Percentiles rank a stretch among this genome's conserved stretches.
Conservation (phyloP, 495 filamentous ascomycete species). For the Glutinoglossum americanum region DNA sequence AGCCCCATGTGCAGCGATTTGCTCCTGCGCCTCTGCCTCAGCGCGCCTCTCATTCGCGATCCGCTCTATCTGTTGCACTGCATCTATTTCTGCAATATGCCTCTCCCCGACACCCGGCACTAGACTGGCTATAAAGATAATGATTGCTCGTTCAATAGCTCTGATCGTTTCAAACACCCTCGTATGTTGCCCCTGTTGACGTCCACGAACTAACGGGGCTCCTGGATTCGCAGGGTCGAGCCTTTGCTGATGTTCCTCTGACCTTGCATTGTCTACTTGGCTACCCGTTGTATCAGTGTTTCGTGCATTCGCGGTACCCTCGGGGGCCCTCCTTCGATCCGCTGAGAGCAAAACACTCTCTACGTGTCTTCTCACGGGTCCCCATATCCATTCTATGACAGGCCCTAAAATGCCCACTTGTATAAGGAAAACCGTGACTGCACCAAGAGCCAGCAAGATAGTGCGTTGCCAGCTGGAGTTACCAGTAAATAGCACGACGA, state of each 20-base stretch:
- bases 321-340: slow-evolving; percentile 12
- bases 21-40: slow-evolving; percentile 1
- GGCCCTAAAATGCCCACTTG: slow-evolving; percentile 42
- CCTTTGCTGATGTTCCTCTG: slow-evolving; percentile 4
- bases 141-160: slow-evolving; percentile 48
- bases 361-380: slow-evolving; percentile 45
- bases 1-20: neutral
- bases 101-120: slow-evolving; percentile 70
- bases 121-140: slow-evolving; percentile 67
- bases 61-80: slow-evolving; percentile 29
- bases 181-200: slow-evolving; percentile 22
- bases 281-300: slow-evolving; percentile 1
- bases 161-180: slow-evolving; percentile 37
- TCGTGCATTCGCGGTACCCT: slow-evolving; percentile 3
- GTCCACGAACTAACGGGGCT: slow-evolving; percentile 29
- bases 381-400: slow-evolving; percentile 31
- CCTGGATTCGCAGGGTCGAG: slow-evolving; percentile 14
- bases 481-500: slow-evolving; percentile 61
- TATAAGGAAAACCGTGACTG: slow-evolving; percentile 36
- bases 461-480: slow-evolving; percentile 51
- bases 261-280: neutral
- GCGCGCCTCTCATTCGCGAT: slow-evolving; percentile 25
- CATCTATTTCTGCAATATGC: slow-evolving; percentile 50
- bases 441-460: slow-evolving; percentile 36
- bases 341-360: slow-evolving; percentile 46